Evolutionary conservation across 805 yeast genomes (phyloP), one percentile per base, ranked within the genome.

Genomic region (Jamesozyma piceae): DNA sequence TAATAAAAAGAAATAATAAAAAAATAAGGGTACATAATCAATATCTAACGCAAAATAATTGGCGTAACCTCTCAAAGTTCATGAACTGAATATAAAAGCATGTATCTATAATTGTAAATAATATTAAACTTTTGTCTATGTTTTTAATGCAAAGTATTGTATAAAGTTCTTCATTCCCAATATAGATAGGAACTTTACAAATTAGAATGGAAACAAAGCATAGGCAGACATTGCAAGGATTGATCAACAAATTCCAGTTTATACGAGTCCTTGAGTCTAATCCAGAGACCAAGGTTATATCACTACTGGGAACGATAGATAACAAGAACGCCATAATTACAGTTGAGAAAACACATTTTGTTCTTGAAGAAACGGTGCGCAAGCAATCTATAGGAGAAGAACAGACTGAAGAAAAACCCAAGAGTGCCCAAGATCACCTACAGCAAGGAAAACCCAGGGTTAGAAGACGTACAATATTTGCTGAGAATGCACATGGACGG

Each of bases 291-390:
- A 92, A 90, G 55, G 62, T 71, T 0, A 57, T 80, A n/a, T 80
- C 74, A 0, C 49, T 88, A 2, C 64, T 87, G 13, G 98, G 98
- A 0, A 51, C 59, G 1, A 82, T 90, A 13, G 72, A 74, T 11
- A 66, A 53, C 1, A 41, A 77, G 42, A 65, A 72, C 33, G 95
- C 96, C 3, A 79, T 90, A 13, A 52, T 87, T 13, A 69, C 81
- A 4, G 58, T 85, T 2, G 95, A 87, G 53, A 86, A 84, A 58
- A 70, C 88, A 0, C 82, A 77, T 43, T 87, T 83, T 59, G 57
- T 62, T 21, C 48, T 62, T 35, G 64, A 64, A 20, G 59, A 58
- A 28, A 50, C 55, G 9, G 35, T 36, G 5, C 33, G 45, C 18
- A 48, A 41, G 30, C 49, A 33, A 15, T 39, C 43, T 27, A 32